Evolutionary conservation across 176 grass and related monocot genomes (phyloP), one percentile per base, ranked within the genome.

Genomic region (Oryza brachyantha): DNA sequence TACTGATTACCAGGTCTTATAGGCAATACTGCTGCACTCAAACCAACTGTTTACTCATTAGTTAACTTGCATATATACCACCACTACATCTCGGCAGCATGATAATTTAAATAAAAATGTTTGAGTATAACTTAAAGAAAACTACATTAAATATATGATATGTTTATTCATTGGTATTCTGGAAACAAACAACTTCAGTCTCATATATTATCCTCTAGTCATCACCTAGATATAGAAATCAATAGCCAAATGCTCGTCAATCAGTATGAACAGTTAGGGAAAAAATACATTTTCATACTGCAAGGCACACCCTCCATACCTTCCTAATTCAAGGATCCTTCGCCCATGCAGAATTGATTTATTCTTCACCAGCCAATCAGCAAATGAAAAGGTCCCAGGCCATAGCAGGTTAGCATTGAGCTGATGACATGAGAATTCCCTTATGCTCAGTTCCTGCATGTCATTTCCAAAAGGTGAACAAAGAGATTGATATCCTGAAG

Each of bases 391-490:
- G n/a, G 87, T 90, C 31, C 95, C 95, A 8, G 95, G 92, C 95
- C 90, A 98, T 61, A 98, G 78, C 37, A 93, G 71, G 86, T 98
- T 94, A 81, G 95, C 95, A 55, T 98, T 98, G 42, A 98, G 75
- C 74, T 93, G 72, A 85, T 94, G 95, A 72, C 75, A 81, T 68
- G 92, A 98, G 61, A 98, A 98, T 74, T 94, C 95, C 39, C 92
- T 83, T 24, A 94, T 75, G 24, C 62, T 89, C 40, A 94, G 57
- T 39, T 94, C 90, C 92, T 98, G 90, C 70, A 80, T 73, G 25
- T 22, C 54, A 75, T 67, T 61, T 78, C 52, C 2, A 1, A 55
- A 66, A 42, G 25, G 70, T 50, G 29, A 73, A 19, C 59, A 82
- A 64, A 42, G 70, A 27, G 58, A 73, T 37, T 14, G 39, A 40